Evolutionary conservation across 2,329 filamentous ascomycete species (phyloP), one percentile per base, ranked within the genome.

Genomic region (Elsinoe ampelina): DNA sequence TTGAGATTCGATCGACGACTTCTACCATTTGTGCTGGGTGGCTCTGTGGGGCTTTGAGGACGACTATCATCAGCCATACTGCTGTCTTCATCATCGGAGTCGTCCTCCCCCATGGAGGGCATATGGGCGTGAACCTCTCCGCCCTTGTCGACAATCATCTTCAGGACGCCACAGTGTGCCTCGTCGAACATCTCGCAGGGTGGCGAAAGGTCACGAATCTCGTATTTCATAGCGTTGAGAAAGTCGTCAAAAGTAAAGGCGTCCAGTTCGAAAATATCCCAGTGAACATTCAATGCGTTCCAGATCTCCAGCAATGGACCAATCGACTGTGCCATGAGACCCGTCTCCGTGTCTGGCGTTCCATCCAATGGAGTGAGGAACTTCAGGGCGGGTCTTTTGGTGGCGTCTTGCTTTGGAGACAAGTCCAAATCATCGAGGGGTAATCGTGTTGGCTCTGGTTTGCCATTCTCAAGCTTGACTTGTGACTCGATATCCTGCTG

Each of bases 161-260:
- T 96, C 59, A 98, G 74, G 2, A 96, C 83, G 0, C 92, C 85
- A 68, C 93, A 98, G 70, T 97, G 92, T 4, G 93, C 81, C 69
- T 98, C 93, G 51, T 89, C 84, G 63, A 96, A 85, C 0, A 98
- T 76, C 67, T 96, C 86, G 54, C 93, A 93, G 6, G 86, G 84
- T 0, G 82, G 75, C 6, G 26, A 52, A 13, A 35, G 15, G 19
- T 89, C 83, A 34, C 85, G 80, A 0, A 84, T 89, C 0, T 86
- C 80, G 58, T 91, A 85, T 50, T 84, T 80, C 77, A 98, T 84
- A 0, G 91, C 86, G 68, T 97, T 87, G 3, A 95, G 79, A 65
- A 91, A 97, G 69, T 98, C 93, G 68, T 98, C 93, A 65, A 97
- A 95, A 0, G 92, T 97, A 67, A 98, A 98, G 0, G 92, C 97